Base-by-base conservation (phyloP, 2,329 filamentous ascomycete genomes). In the Scytalidium sp. region DNA sequence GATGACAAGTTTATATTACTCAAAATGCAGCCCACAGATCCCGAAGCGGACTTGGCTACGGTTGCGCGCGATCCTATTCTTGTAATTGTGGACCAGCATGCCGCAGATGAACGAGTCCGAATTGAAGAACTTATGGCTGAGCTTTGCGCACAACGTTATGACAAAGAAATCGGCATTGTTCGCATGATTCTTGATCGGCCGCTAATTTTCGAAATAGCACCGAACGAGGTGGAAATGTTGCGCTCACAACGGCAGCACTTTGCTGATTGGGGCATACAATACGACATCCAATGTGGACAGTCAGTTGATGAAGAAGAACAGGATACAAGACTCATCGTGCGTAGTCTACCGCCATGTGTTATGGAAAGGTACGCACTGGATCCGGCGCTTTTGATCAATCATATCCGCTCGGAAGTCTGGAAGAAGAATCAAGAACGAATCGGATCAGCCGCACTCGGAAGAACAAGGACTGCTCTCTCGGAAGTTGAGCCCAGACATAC, bases 81-180 rank as follows among this genome's bases (percentile, higher is more conserved):
- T 3, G 76, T 96, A 0, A 74, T 97, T 36, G 74, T 97, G 36
- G 94, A 99, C 62, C 94, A 99, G 62, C 94, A 99, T 64, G 94
- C 94, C 1, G 94, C 92, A 3, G 93, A 97, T 64, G 94, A 99
- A 70, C 80, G 94, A 42, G 84, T 88, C 54, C 84, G 85, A 1
- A 79, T 97, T 1, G 94, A 99, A 64, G 64, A 67, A 0, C 74
- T 99, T 1, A 83, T 95, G 64, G 54, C 63, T 20, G 75, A 81
- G 2, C 68, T 88, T 25, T 83, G 76, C 57, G 53, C 53, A 5
- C 64, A 60, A 54, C 50, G 62, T 9, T 10, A 17, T 17, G 15
- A 27, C 11, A 13, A 48, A 11, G 39, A 19, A 36, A 52, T 50
- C 13, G 19, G 66, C 67, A 43, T 64, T 1, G 53, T 59, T 7